Conservation (phyloP, 1,139 yeast species). For the Chernovozyma aurita region DNA sequence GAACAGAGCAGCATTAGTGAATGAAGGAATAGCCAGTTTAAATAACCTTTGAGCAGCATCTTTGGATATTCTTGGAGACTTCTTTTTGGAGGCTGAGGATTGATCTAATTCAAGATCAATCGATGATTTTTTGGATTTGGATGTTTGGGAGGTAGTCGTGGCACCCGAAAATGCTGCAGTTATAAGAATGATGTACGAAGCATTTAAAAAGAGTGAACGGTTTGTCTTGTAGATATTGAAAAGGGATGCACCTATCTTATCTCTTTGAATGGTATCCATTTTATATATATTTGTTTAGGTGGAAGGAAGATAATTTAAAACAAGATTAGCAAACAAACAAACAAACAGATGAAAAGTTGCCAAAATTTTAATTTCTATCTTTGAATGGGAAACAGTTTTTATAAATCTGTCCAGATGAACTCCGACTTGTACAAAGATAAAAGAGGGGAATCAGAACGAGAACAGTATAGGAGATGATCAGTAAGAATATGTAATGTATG, state of each 20-base stretch:
- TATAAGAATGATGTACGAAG: slow-evolving; percentile 44
- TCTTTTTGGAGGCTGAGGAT: slow-evolving; percentile 10
- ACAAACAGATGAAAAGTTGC: too few relatives aligned
- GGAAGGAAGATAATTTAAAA: too few relatives aligned
- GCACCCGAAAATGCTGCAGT: slow-evolving; percentile 46
- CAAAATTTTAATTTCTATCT: too few relatives aligned
- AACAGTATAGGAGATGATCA: too few relatives aligned
- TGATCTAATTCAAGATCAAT: not conserved
- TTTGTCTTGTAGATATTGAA: slow-evolving; percentile 40
- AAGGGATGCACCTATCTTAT: slow-evolving; percentile 14
- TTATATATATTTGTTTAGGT: too few relatives aligned
- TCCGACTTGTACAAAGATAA: too few relatives aligned
- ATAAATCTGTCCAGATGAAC: too few relatives aligned
- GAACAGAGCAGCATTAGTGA: slow-evolving; percentile 29
- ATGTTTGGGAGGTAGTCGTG: slow-evolving; percentile 17
- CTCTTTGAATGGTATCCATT: slow-evolving; percentile 1
- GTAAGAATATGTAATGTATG: too few relatives aligned
- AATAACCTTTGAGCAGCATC: slow-evolving; percentile 30
- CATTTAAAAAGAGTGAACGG: slow-evolving; percentile 44
- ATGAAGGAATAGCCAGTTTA: slow-evolving; percentile 38
- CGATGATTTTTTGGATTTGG: not conserved
- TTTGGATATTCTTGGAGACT: slow-evolving; percentile 28
- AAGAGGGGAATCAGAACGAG: too few relatives aligned
- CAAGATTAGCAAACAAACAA: too few relatives aligned
- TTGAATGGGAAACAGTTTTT: too few relatives aligned